Percentiles rank a stretch among this genome's conserved stretches.
Conservation (phyloP, 306 rosid species). For the Medicago arabica region DNA sequence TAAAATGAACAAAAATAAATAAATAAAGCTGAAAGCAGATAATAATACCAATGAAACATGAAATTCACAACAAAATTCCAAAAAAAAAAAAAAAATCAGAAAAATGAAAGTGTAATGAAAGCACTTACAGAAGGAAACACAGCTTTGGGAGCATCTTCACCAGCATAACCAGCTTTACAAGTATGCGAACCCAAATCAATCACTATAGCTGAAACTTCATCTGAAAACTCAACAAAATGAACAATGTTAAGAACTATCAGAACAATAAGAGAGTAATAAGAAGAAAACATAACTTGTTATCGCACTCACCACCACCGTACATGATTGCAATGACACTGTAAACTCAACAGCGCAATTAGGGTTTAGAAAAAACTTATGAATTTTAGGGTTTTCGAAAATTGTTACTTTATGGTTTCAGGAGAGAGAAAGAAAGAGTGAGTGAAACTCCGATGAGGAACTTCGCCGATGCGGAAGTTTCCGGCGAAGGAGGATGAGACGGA, state of each 20-base stretch:
- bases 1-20: not conserved
- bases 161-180: slow-evolving; percentile 97
- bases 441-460: not conserved
- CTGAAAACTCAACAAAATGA: slow-evolving; percentile 46
- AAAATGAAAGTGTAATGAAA: not conserved
- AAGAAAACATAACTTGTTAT: not conserved
- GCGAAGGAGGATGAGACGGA: not conserved
- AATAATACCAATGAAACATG: not conserved
- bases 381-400: not conserved
- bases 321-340: slow-evolving; percentile 42
- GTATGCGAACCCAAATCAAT: slow-evolving; percentile 95
- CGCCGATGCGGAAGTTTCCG: slow-evolving; percentile 32
- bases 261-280: not conserved
- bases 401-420: slow-evolving; percentile 31
- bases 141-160: slow-evolving; percentile 99
- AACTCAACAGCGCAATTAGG: slow-evolving; percentile 39
- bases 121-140: slow-evolving; percentile 89
- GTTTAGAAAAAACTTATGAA: slow-evolving; percentile 35
- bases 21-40: not conserved
- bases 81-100: not conserved
- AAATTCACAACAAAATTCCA: slow-evolving; percentile 1
- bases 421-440: not conserved
- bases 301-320: slow-evolving; percentile 95
- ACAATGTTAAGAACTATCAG: not conserved
- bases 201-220: slow-evolving; percentile 94